phyloP scores from a whole-genome alignment of 1,284 basidiomycete species.

The Cryptococcus depauperatus region DNA sequence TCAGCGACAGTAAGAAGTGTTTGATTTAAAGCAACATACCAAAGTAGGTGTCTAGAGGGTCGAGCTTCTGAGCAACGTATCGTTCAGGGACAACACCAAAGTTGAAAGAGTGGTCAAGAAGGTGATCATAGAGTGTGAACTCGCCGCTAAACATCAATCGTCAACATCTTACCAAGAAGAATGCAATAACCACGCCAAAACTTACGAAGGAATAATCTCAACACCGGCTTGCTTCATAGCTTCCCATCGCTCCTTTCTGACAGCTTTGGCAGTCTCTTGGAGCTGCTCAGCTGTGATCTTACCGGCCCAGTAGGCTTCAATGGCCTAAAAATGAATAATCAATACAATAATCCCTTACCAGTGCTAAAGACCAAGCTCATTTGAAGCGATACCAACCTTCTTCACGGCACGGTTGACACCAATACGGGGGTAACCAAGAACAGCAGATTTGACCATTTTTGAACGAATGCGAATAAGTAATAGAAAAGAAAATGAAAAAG shows the following conservation, averaged over 20 bases:
- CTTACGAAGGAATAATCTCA: conserved; percentile 83
- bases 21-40: conserved; percentile 45
- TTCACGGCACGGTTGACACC: conserved; percentile 94
- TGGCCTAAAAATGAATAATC: conserved; percentile 51
- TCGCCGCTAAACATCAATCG: conserved; percentile 64
- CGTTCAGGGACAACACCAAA: conserved; percentile 97
- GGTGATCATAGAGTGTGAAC: conserved; percentile 97
- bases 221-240: conserved; percentile 81
- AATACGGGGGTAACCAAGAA: conserved; percentile 96
- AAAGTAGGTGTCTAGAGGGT: conserved; percentile 90
- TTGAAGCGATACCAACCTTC: conserved; percentile 51
- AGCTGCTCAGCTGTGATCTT: conserved; percentile 86
- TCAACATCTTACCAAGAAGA: not conserved
- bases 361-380: not conserved
- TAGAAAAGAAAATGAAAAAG: conserved; percentile 8
- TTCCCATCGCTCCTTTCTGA: conserved; percentile 86
- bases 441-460: conserved; percentile 57
- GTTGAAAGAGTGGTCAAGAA: conserved; percentile 92
- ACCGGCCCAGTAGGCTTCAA: conserved; percentile 95
- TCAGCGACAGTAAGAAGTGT: conserved; percentile 1
- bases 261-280: conserved; percentile 76
- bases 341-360: not conserved
- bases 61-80: conserved; percentile 79
- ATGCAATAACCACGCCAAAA: conserved; percentile 15
- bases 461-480: conserved; percentile 5